A percentile compares a stretch with the other conserved stretches of the same genome.
phyloP scores from a whole-genome alignment of 1,139 yeast species.

The Geotrichum candidum region DNA sequence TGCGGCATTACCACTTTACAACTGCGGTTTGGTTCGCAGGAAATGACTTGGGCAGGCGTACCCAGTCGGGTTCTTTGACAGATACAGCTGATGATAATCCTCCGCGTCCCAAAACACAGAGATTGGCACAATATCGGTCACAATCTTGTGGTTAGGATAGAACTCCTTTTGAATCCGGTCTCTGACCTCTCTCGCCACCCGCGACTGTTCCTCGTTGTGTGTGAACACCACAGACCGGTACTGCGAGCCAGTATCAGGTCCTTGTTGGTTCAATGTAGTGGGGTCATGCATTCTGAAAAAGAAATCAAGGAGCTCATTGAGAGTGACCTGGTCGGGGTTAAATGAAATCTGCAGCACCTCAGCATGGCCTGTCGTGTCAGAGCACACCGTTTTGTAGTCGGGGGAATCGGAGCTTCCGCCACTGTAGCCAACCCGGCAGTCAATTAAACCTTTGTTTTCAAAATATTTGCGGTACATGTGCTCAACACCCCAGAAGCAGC shows the following conservation, averaged over 20 bases:
- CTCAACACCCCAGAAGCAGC: conserved; percentile 41
- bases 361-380: conserved; percentile 55
- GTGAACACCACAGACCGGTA: conserved; percentile 74
- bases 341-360: conserved; percentile 79
- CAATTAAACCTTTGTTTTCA: conserved; percentile 56
- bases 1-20: background rate
- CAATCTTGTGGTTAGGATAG: conserved; percentile 48
- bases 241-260: conserved; percentile 79
- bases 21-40: conserved; percentile 43
- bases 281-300: conserved; percentile 91
- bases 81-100: conserved; percentile 81
- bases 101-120: conserved; percentile 83
- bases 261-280: conserved; percentile 55
- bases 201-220: conserved; percentile 47
- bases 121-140: conserved; percentile 65
- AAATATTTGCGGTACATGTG: conserved; percentile 70
- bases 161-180: conserved; percentile 49
- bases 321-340: conserved; percentile 58
- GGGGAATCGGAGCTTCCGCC: conserved; percentile 60
- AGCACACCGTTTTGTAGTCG: conserved; percentile 70
- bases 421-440: conserved; percentile 82
- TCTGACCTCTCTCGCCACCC: conserved; percentile 39
- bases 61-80: conserved; percentile 73
- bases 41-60: conserved; percentile 88
- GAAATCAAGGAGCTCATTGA: conserved; percentile 65